Conservation (phyloP, 1,284 basidiomycete species). For the Malassezia furfur region DNA sequence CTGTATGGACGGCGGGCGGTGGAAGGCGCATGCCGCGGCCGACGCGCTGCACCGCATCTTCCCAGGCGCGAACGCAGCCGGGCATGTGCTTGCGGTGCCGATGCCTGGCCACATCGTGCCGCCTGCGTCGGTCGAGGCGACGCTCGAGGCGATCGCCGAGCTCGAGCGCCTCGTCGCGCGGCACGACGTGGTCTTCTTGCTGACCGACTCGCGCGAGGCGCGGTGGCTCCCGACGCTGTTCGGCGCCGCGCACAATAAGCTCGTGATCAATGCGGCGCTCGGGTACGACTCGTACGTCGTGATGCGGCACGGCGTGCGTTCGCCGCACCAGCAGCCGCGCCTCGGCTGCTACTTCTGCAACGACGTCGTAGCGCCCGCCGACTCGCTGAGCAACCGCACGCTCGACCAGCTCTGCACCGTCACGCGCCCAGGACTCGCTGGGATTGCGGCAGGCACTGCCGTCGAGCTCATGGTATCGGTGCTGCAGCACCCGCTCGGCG, state of each 20-base stretch:
- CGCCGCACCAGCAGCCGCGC: conserved; percentile 4
- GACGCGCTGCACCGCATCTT: conserved; percentile 76
- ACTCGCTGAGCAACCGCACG: conserved; percentile 83
- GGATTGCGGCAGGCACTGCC: conserved; percentile 79
- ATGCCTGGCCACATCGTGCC: conserved; percentile 94
- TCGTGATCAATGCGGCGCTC: conserved; percentile 86
- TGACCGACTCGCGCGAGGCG: conserved; percentile 97
- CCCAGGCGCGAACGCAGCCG: conserved; percentile 78
- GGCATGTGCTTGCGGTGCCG: conserved; percentile 68
- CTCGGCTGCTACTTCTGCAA: conserved; percentile 94
- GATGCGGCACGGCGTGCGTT: conserved; percentile 74
- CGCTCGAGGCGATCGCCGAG: conserved; percentile 60
- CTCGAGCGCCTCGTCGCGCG: conserved; percentile 69
- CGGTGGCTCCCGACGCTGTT: conserved; percentile 89
- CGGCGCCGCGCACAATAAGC: conserved; percentile 71
- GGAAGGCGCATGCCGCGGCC: conserved; percentile 85
- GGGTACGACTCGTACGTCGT: conserved; percentile 95
- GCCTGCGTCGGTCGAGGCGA: conserved; percentile 53
- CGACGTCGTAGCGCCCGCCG: conserved; percentile 88
- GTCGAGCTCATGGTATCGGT: conserved; percentile 84
- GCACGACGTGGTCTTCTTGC: conserved; percentile 80
- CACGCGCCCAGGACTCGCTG: conserved; percentile 85
- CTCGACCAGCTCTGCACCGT: conserved; percentile 99
- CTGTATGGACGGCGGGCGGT: conserved; percentile 81
- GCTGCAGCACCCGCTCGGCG: conserved; percentile 60